Conservation (phyloP, 1,284 basidiomycete species). For the Waitea zeae region DNA sequence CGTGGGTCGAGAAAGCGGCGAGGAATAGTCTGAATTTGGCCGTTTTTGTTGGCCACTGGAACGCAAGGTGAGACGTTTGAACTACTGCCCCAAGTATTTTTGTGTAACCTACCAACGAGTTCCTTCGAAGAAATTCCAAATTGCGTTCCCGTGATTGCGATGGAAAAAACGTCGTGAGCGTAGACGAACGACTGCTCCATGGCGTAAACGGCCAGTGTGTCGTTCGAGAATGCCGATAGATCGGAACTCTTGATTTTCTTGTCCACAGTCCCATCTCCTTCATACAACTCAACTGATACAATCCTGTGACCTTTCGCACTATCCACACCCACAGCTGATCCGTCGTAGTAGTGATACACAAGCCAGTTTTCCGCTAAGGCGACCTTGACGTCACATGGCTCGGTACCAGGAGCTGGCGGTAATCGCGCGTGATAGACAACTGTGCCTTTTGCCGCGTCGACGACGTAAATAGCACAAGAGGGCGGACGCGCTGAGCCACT, state of each 20-base stretch:
- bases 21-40: slow-evolving; percentile 64
- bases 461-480: slow-evolving; percentile 51
- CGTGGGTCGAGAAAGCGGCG: slow-evolving; percentile 72
- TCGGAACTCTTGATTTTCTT: slow-evolving; percentile 36
- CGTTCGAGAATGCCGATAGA: slow-evolving; percentile 46
- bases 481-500: slow-evolving; percentile 19
- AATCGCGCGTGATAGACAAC: slow-evolving; percentile 49
- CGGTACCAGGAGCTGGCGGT: slow-evolving; percentile 21
- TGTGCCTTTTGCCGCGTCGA: slow-evolving; percentile 69
- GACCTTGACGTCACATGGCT: slow-evolving; percentile 58
- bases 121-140: slow-evolving; percentile 83
- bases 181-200: slow-evolving; percentile 61
- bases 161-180: slow-evolving; percentile 46
- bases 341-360: slow-evolving; percentile 70
- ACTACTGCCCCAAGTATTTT: not conserved
- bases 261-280: slow-evolving; percentile 24
- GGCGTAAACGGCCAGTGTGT: slow-evolving; percentile 30
- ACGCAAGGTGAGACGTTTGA: slow-evolving; percentile 1
- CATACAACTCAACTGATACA: slow-evolving; percentile 78
- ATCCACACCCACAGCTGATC: slow-evolving; percentile 25
- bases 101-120: slow-evolving; percentile 46
- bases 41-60: slow-evolving; percentile 59
- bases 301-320: slow-evolving; percentile 52
- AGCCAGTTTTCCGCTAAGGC: slow-evolving; percentile 86
- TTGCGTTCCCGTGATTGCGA: slow-evolving; percentile 67